Conservation (phyloP, 164 flowering plant genomes). For the Magnolia changhungtana region DNA sequence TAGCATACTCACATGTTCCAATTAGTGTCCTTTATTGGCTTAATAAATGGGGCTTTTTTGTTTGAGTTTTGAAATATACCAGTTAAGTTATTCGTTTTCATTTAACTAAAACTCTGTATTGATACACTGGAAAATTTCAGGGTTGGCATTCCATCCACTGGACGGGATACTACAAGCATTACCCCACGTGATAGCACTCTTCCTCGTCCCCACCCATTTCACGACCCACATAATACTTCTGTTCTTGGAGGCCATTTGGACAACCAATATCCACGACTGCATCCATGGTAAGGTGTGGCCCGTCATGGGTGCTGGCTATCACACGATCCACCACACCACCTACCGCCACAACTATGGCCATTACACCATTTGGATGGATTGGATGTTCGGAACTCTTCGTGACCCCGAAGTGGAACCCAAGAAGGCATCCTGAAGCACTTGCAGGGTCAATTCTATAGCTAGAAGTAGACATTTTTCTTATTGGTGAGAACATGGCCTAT, state of each 20-base stretch:
- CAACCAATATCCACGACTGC: slow-evolving; percentile 95
- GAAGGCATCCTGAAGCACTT: slow-evolving; percentile 28
- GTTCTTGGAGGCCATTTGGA: slow-evolving; percentile 83
- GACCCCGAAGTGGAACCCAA: slow-evolving; percentile 53
- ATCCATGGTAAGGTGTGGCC: slow-evolving; percentile 88
- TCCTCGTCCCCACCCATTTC: slow-evolving; percentile 76
- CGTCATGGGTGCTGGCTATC: slow-evolving; percentile 96
- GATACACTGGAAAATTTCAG: slow-evolving; percentile 28
- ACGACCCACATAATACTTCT: slow-evolving; percentile 65
- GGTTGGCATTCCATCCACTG: slow-evolving; percentile 92
- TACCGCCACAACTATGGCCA: slow-evolving; percentile 94
- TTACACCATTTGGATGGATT: slow-evolving; percentile 92
- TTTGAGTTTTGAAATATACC: too few species aligned
- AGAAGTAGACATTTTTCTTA: not conserved
- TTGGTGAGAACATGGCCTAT: too few species aligned
- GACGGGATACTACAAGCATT: slow-evolving; percentile 93
- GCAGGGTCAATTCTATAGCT: not conserved
- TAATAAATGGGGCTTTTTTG: too few species aligned
- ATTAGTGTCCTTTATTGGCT: too few species aligned
- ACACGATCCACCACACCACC: slow-evolving; percentile 95
- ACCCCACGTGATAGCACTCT: slow-evolving; percentile 82
- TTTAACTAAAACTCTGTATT: not conserved
- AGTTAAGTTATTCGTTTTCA: not conserved
- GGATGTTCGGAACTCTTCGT: slow-evolving; percentile 92
- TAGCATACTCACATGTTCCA: too few species aligned